Percentiles rank a stretch among this genome's conserved stretches.
phyloP scores from a whole-genome alignment of 2,329 filamentous ascomycete species.

The Leptographium wingfieldii region DNA sequence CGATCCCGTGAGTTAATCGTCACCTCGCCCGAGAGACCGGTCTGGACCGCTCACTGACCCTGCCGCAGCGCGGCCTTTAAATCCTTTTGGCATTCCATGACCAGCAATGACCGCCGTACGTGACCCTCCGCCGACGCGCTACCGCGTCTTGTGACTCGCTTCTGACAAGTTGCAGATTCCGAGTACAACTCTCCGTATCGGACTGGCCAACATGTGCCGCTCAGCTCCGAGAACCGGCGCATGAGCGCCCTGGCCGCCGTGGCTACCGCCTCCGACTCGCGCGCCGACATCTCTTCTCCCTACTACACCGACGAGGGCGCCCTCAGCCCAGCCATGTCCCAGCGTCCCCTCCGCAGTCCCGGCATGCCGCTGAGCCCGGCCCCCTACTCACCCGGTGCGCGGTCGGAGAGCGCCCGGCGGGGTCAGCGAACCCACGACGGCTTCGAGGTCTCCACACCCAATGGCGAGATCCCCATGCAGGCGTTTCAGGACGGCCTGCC shows the following conservation, averaged over 20 bases:
- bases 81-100: conserved; percentile 91
- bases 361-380: not conserved
- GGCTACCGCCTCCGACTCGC: conserved; percentile 80
- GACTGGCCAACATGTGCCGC: conserved; percentile 77
- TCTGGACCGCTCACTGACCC: not conserved
- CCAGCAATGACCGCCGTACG: conserved; percentile 57
- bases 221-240: conserved; percentile 56
- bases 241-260: conserved; percentile 77
- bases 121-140: conserved; percentile 8
- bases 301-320: conserved; percentile 56
- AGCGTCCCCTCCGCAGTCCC: not conserved
- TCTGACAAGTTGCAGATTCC: conserved; percentile 50
- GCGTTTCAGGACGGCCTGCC: conserved; percentile 85
- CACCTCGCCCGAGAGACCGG: not conserved
- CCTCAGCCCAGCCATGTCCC: conserved; percentile 6
- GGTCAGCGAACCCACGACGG: conserved; percentile 46
- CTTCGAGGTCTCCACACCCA: conserved; percentile 56
- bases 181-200: conserved; percentile 87
- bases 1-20: not conserved
- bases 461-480: conserved; percentile 89
- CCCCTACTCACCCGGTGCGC: conserved; percentile 82
- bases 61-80: conserved; percentile 54
- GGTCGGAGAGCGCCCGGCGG: conserved; percentile 59
- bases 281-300: conserved; percentile 65
- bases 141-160: not conserved